These are phyloP conservation scores for Penicillium capsulatum DNA, from an alignment of 2,329 filamentous ascomycete genomes.

Conservation along the genomic window DNA sequence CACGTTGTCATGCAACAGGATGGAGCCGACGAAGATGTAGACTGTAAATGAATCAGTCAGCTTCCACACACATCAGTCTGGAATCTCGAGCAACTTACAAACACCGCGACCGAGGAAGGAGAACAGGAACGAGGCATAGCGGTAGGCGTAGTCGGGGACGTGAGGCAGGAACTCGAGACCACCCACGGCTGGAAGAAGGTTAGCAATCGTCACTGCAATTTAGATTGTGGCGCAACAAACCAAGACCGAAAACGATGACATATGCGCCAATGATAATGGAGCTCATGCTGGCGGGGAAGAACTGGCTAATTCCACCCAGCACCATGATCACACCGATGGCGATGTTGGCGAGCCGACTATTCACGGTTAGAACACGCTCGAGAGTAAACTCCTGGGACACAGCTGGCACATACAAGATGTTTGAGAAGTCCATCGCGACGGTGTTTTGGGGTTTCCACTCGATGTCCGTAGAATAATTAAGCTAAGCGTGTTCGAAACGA, in stretches of 20 bases:
- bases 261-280: constrained; percentile 77
- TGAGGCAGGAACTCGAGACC: constrained; percentile 75
- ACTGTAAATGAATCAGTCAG: constrained; percentile 51
- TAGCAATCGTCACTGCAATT: background rate
- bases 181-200: constrained; percentile 54
- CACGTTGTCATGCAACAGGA: constrained; percentile 66
- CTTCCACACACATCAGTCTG: background rate
- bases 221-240: constrained; percentile 47
- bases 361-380: background rate
- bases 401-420: constrained; percentile 49
- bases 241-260: constrained; percentile 83
- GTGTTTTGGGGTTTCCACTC: constrained; percentile 5
- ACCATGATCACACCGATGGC: constrained; percentile 82
- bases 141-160: constrained; percentile 84
- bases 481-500: background rate
- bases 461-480: constrained; percentile 7
- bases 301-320: constrained; percentile 64
- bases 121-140: constrained; percentile 97
- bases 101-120: constrained; percentile 92
- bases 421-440: constrained; percentile 77
- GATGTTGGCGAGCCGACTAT: constrained; percentile 90
- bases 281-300: constrained; percentile 47
- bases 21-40: constrained; percentile 90
- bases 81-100: constrained; percentile 59
- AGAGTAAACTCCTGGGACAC: background rate